Conservation (phyloP, 805 yeast species). For the Kodamaea kakaduensis region DNA sequence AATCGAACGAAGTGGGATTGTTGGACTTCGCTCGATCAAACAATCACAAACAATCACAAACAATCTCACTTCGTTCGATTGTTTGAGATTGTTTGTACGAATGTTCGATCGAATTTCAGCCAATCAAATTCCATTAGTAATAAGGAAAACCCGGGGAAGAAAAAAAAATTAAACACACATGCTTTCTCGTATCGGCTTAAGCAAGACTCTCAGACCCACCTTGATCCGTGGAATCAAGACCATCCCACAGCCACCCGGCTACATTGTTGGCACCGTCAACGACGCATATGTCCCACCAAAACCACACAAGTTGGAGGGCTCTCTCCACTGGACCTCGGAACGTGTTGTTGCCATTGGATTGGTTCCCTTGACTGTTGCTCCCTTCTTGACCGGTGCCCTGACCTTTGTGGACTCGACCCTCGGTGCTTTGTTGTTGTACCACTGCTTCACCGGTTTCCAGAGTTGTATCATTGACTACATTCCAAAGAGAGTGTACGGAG, state of each 20-base stretch:
- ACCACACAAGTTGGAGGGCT: slow-evolving; percentile 56
- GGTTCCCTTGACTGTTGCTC: slow-evolving; percentile 61
- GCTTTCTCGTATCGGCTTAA: slow-evolving; percentile 29
- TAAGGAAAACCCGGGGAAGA: slow-evolving; percentile 10
- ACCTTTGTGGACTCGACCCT: slow-evolving; percentile 56
- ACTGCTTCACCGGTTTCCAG: slow-evolving; percentile 68
- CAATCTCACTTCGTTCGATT: too few relatives aligned
- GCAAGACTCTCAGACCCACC: slow-evolving; percentile 9
- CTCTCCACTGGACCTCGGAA: slow-evolving; percentile 73
- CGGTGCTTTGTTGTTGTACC: slow-evolving; percentile 54
- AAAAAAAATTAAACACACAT: slow-evolving; percentile 4
- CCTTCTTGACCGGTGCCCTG: slow-evolving; percentile 52
- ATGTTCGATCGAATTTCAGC: slow-evolving; percentile 3
- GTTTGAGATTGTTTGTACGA: too few relatives aligned
- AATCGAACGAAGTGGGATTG: too few relatives aligned
- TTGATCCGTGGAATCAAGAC: slow-evolving; percentile 39
- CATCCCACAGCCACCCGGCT: slow-evolving; percentile 69
- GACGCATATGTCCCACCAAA: slow-evolving; percentile 65
- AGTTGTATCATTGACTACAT: slow-evolving; percentile 77
- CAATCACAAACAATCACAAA: not conserved
- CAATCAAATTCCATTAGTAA: slow-evolving; percentile 9
- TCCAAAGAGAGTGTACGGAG: slow-evolving; percentile 69
- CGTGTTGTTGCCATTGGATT: slow-evolving; percentile 55
- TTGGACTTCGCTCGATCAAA: too few relatives aligned
- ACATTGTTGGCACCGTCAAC: slow-evolving; percentile 66